Evolutionary conservation across 2,329 filamentous ascomycete genomes (phyloP), one percentile per base, ranked within the genome.

Genomic region (Apiospora sp.): DNA sequence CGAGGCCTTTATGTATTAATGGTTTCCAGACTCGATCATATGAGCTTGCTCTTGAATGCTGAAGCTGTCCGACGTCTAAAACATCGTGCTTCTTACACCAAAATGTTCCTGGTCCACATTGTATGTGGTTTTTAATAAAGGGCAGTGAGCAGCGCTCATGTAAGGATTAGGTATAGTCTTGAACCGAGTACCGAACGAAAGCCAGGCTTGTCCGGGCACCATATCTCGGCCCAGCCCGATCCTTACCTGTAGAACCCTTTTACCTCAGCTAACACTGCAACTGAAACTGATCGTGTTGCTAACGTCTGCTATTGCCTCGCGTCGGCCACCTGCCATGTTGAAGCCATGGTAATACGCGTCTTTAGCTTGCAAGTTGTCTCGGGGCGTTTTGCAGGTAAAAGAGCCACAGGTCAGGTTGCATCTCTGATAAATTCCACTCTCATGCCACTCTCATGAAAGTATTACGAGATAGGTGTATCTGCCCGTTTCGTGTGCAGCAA

Each of bases 401-500:
- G n/a, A 51, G 48, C n/a, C n/a, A 4, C 49, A 51, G n/a, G 48
- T 14, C 48, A 27, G 10, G 48, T 27, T n/a, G 48, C 19, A 51
- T 13, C 8, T n/a, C 13, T 22, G 58, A 30, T 41, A n/a, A 14
- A 4, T 41, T 41, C 8, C 34, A n/a, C 30, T 41, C 34, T 1
- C 58, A n/a, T 64, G 34, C 58, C n/a, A 4, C 30, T 13, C 19
- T 13, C 34, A 41, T 37, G 30, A n/a, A 22, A 41, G 13, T 8
- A 41, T 64, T 64, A 41, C 34, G 34, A 64, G 22, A 64, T 41
- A 41, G 58, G 41, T 41, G 37, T 4, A 37, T 13, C 58, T 41
- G 58, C 58, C 34, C 30, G 58, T 64, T 61, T 64, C 30, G 58
- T 41, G 16, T 64, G 34, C 34, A 64, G 58, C 30, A 64, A 24